Percentiles rank a stretch among this genome's conserved stretches.
Conservation (phyloP, 108 stramenopile species). For the Fragilariopsis cylindrus region DNA sequence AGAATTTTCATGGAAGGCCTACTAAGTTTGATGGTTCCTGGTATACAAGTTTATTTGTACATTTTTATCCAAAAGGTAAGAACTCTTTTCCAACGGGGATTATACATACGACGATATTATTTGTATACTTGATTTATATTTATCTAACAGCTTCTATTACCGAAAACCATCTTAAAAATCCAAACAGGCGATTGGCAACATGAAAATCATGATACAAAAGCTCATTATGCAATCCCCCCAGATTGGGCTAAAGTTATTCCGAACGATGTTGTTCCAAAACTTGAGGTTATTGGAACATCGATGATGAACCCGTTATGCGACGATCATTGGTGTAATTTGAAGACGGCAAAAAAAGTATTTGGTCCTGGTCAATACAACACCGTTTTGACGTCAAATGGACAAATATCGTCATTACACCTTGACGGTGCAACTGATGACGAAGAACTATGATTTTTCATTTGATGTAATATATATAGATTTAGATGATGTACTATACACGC, state of each 20-base stretch:
- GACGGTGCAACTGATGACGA: conserved; percentile 10
- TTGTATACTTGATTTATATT: no score
- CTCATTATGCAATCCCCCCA: conserved; percentile 56
- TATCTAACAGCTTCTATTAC: no score
- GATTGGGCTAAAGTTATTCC: conserved; percentile 40
- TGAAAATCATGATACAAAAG: conserved; percentile 47
- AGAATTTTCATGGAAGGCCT: conserved; percentile 87
- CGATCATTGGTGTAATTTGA: conserved; percentile 42
- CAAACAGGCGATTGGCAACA: conserved; percentile 21
- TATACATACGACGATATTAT: no score
- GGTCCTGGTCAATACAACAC: conserved; percentile 54
- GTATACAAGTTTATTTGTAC: conserved; percentile 79
- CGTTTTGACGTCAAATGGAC: conserved; percentile 38
- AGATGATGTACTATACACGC: not conserved
- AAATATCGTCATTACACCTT: conserved; percentile 37
- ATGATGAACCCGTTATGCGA: conserved; percentile 71
- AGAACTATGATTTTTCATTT: conserved; percentile 12
- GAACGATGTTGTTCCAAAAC: conserved; percentile 2
- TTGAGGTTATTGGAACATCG: conserved; percentile 62
- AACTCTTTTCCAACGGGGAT: not conserved
- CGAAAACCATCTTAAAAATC: no score
- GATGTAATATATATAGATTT: not conserved
- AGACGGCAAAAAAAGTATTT: conserved; percentile 18
- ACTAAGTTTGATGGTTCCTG: conserved; percentile 63
- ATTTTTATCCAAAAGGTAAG: conserved; percentile 68